Evolutionary conservation across 2,329 filamentous ascomycete species (phyloP).

Genomic region (Fusarium avenaceum): DNA sequence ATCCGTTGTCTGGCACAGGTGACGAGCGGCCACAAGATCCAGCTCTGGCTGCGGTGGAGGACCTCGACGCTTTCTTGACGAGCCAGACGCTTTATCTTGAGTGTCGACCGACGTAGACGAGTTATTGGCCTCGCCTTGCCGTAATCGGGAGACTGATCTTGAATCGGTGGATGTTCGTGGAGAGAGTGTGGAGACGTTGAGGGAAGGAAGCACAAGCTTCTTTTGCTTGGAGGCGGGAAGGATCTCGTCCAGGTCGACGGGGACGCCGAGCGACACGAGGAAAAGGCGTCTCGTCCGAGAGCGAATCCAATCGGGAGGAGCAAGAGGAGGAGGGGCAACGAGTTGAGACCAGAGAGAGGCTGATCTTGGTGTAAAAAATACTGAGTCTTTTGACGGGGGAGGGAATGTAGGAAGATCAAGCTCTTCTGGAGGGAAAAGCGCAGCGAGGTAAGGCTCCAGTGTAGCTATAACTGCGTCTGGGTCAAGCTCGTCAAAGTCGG

Average conservation of each 20-base stretch:
- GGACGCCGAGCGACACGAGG: constrained; percentile 93
- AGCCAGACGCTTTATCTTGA: constrained; percentile 64
- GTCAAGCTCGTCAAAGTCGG: constrained; percentile 74
- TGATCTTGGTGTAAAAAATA: constrained; percentile 88
- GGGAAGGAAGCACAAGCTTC: constrained; percentile 92
- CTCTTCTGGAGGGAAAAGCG: constrained; percentile 72
- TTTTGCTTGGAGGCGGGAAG: constrained; percentile 97
- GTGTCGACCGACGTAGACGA: constrained; percentile 72
- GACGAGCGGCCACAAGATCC: constrained; percentile 81
- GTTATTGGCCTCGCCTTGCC: constrained; percentile 64
- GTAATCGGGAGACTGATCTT: constrained; percentile 61
- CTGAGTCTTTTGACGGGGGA: constrained; percentile 67
- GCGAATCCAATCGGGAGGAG: constrained; percentile 97
- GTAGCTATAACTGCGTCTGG: constrained; percentile 71
- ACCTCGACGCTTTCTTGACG: constrained; percentile 63
- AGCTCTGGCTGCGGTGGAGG: constrained; percentile 79
- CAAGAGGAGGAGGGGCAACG: constrained; percentile 91
- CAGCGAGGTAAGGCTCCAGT: constrained; percentile 75
- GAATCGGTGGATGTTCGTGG: constrained; percentile 69
- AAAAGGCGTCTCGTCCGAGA: constrained; percentile 95
- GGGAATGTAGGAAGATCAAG: constrained; percentile 65
- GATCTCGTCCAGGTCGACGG: constrained; percentile 97
- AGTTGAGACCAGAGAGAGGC: constrained; percentile 96
- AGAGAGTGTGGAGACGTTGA: constrained; percentile 75
- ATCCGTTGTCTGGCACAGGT: constrained; percentile 86